phyloP scores from a whole-genome alignment of 2,329 filamentous ascomycete species.

The Hortaea sp. region DNA sequence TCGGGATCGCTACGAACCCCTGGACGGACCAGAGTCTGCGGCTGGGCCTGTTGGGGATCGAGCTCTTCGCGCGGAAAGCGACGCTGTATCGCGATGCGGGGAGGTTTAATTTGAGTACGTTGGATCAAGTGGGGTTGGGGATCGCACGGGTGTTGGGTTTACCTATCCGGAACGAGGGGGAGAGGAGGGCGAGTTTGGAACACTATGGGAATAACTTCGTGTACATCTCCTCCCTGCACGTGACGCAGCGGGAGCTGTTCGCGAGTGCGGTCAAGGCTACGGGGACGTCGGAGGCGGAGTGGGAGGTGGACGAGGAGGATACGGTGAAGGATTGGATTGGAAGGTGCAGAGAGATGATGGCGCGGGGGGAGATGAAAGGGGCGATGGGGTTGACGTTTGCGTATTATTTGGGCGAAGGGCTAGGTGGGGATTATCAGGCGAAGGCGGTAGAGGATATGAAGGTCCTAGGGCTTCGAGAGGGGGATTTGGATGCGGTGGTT shows the following conservation, averaged over 20 bases:
- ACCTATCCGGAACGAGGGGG: conserved; percentile 11
- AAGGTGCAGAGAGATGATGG: conserved; percentile 36
- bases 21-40: conserved; percentile 18
- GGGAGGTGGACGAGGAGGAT: conserved; percentile 20
- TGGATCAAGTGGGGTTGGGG: conserved; percentile 22
- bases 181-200: conserved; percentile 25
- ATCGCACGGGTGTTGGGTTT: conserved; percentile 27
- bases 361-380: conserved; percentile 34
- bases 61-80: conserved; percentile 11
- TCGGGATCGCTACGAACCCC: conserved; percentile 19
- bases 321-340: conserved; percentile 34
- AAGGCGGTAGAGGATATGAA: conserved; percentile 27
- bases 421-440: conserved; percentile 15
- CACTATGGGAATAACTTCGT: conserved; percentile 26
- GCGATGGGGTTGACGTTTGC: conserved; percentile 10
- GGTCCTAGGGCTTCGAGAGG: conserved; percentile 29
- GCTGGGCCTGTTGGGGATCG: conserved; percentile 33
- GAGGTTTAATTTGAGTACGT: conserved; percentile 25
- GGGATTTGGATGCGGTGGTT: conserved; percentile 28
- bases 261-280: conserved; percentile 25
- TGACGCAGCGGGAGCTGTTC: conserved; percentile 30
- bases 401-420: conserved; percentile 12
- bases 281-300: conserved; percentile 25
- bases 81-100: conserved; percentile 26
- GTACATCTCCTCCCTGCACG: conserved; percentile 27